Conservation (phyloP, 1,139 yeast genomes). For the Suhomyces chickasaworum region DNA sequence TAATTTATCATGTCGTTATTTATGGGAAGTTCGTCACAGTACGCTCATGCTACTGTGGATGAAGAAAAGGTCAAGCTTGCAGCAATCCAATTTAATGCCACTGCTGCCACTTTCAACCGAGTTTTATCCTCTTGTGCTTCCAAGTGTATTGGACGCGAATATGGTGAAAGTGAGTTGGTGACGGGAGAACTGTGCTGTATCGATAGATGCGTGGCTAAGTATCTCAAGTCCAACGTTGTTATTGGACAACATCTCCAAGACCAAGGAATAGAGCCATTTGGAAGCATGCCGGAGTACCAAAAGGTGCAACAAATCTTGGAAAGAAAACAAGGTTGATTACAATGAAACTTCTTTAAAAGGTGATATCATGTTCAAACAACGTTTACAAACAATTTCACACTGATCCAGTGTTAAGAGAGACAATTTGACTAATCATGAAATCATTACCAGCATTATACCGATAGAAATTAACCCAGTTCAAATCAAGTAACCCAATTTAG, state of each 20-base stretch:
- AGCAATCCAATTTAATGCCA: slow-evolving; percentile 72
- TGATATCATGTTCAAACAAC: too few relatives aligned
- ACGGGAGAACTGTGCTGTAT: slow-evolving; percentile 78
- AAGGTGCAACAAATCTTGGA: slow-evolving; percentile 24
- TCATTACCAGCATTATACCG: background rate
- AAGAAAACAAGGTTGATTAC: slow-evolving; percentile 2
- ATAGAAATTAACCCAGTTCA: background rate
- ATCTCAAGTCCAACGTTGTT: slow-evolving; percentile 61
- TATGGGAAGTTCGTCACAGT: slow-evolving; percentile 50
- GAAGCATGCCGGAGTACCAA: slow-evolving; percentile 43
- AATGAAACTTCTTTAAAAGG: too few relatives aligned
- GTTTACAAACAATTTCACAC: background rate
- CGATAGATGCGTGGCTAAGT: slow-evolving; percentile 78
- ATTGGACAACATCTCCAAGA: slow-evolving; percentile 54
- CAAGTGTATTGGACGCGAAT: slow-evolving; percentile 74
- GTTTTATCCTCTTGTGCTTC: slow-evolving; percentile 58
- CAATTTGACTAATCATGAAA: background rate
- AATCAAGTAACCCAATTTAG: background rate
- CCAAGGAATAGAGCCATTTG: slow-evolving; percentile 33
- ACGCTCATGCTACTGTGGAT: slow-evolving; percentile 51
- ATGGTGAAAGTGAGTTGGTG: slow-evolving; percentile 77
- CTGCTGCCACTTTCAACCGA: slow-evolving; percentile 64
- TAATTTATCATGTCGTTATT: slow-evolving; percentile 59
- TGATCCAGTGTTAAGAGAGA: too few relatives aligned
- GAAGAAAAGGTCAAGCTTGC: slow-evolving; percentile 72